Percentiles rank a stretch among this genome's conserved stretches.
These are phyloP conservation scores for Fusarium scirpi DNA, from an alignment of 2,329 filamentous ascomycete species.

Conservation along the genomic window DNA sequence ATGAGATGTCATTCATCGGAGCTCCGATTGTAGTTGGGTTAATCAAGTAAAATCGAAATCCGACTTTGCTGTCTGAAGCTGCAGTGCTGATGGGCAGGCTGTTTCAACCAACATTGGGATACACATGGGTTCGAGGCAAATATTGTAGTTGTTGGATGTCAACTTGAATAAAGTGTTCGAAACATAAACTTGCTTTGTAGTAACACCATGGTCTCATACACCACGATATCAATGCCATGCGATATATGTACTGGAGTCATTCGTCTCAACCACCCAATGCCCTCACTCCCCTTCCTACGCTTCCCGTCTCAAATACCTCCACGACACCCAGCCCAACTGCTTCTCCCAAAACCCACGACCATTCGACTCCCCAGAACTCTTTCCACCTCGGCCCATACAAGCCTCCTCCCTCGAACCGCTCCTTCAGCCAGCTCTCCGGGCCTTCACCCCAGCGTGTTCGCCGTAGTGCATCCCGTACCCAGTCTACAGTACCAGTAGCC, in stretches of 20 bases:
- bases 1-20: not conserved
- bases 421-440: conserved; percentile 70
- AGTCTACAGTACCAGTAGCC: conserved; percentile 69
- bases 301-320: conserved; percentile 80
- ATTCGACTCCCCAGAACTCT: conserved; percentile 75
- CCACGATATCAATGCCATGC: not conserved
- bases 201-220: conserved; percentile 1
- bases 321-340: conserved; percentile 77
- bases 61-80: not conserved
- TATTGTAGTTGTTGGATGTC: not conserved
- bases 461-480: conserved; percentile 69
- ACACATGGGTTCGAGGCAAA: not conserved
- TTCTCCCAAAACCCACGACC: conserved; percentile 78
- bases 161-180: not conserved
- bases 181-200: not conserved
- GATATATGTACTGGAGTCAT: not conserved
- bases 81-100: not conserved
- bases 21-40: not conserved
- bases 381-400: conserved; percentile 67
- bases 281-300: conserved; percentile 76
- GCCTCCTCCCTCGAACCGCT: conserved; percentile 77
- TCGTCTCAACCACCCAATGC: conserved; percentile 49
- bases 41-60: not conserved
- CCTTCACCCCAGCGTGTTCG: conserved; percentile 72
- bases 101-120: not conserved